Evolutionary conservation across 345 rosid species (phyloP), one percentile per base, ranked within the genome.

Genomic region (Eucalyptus marginata): DNA sequence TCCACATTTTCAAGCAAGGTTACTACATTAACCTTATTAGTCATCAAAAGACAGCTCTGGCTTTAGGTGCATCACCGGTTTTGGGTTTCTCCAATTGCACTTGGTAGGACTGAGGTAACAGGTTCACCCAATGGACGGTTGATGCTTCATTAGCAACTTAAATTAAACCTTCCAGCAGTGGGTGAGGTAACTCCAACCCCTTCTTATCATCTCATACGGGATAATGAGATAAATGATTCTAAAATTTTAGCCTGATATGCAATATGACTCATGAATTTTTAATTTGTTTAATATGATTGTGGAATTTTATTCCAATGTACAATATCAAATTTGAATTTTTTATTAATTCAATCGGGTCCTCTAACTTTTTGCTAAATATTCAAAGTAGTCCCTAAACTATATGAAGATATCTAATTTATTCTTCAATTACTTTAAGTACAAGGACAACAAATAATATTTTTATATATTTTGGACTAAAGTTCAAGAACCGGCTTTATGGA

Each of bases 201-300:
- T 1, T 40, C 15, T 4, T 27, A 20, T 40, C 27, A 11, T 40
- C 13, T 36, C 1, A 0, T 52, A 52, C 3, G 58, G 58, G 25
- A 52, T 52, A 52, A 20, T 18, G 10, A 52, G 24, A 52, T 52
- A 52, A 18, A 52, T 8, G 1, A 52, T 52, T 18, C 0, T 1
- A 24, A 56, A 10, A 56, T 25, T 56, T 56, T 56, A 24, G 0
- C 29, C 0, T 3, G 24, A 4, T 56, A 24, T 56, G 13, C 4
- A 56, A 56, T 24, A 2, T 9, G 6, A 56, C 1, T 22, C 5
- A 0, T 56, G 13, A 56, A 56, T 0, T 56, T 56, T 10, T 24
- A 10, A 56, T 56, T 56, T 24, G 0, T 24, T 56, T 3, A 24
- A 54, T 54, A 1, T 8, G 2, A 20, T 10, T 24, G 1, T 8